A percentile compares a stretch with the other conserved stretches of the same genome.
Evolutionary conservation across 2,329 filamentous ascomycete genomes (phyloP).

Genomic region (Cercospora brassicicola): DNA sequence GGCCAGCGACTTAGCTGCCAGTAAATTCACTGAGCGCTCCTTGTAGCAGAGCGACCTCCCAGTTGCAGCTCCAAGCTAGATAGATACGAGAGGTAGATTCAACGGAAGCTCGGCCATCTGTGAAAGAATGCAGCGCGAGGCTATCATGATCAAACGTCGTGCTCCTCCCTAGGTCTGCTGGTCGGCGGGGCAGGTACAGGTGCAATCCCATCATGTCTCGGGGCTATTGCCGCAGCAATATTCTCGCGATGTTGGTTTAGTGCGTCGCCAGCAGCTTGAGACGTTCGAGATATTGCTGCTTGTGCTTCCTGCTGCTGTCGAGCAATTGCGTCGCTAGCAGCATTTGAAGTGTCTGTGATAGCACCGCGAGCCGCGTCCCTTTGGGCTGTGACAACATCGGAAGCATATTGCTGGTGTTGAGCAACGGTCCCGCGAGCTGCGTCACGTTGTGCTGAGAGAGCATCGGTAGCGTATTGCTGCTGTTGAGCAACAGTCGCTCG

Average conservation of each 20-base stretch:
- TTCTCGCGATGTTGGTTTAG: conserved; percentile 9
- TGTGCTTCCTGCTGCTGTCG: conserved; percentile 9
- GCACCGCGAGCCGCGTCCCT: conserved; percentile 4
- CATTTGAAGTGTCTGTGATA: conserved; percentile 6
- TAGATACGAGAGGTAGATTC: neutral
- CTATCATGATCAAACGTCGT: neutral
- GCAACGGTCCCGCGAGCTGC: conserved; percentile 9
- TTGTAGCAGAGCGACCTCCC: neutral
- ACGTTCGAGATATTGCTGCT: conserved; percentile 9
- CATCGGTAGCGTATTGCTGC: neutral
- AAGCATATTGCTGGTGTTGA: conserved; percentile 7
- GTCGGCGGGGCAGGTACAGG: neutral
- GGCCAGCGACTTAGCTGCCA: neutral
- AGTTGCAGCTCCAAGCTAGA: neutral
- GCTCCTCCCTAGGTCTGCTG: neutral
- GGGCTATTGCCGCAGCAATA: conserved; percentile 10
- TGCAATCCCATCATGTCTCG: neutral
- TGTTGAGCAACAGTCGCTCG: conserved; percentile 10
- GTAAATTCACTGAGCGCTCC: neutral
- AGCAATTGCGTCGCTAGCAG: conserved; percentile 3
- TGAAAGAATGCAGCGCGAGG: neutral
- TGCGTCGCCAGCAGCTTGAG: conserved; percentile 4
- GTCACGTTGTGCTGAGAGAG: neutral
- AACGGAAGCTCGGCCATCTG: neutral
- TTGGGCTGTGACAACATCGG: neutral